These are phyloP conservation scores for Aspergillus brasiliensis DNA, from an alignment of 2,329 filamentous ascomycete species.

Conservation along the genomic window DNA sequence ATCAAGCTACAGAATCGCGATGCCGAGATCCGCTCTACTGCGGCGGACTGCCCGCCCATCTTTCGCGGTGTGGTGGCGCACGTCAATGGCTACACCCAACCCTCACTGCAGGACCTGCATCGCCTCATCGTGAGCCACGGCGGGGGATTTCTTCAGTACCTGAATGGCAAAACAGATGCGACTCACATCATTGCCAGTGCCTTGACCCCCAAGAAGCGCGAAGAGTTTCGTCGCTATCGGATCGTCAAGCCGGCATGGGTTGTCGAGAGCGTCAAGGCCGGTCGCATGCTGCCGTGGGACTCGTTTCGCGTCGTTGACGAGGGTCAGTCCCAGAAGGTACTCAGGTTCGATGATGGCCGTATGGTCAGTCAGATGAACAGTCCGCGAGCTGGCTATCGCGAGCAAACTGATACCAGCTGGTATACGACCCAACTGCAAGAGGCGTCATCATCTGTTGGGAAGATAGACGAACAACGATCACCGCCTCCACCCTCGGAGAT, in stretches of 20 bases:
- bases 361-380: slow-evolving; percentile 68
- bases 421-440: slow-evolving; percentile 71
- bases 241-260: slow-evolving; percentile 96
- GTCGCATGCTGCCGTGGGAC: slow-evolving; percentile 81
- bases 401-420: slow-evolving; percentile 80
- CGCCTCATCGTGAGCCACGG: slow-evolving; percentile 86
- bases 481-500: background rate
- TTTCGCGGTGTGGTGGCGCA: slow-evolving; percentile 91
- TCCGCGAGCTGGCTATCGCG: slow-evolving; percentile 67
- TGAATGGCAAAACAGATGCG: slow-evolving; percentile 90
- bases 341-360: slow-evolving; percentile 65
- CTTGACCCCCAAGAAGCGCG: slow-evolving; percentile 86
- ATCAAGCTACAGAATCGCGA: slow-evolving; percentile 96
- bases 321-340: slow-evolving; percentile 76
- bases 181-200: slow-evolving; percentile 94
- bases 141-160: slow-evolving; percentile 91
- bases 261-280: slow-evolving; percentile 81
- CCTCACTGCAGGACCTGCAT: slow-evolving; percentile 86
- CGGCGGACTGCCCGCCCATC: slow-evolving; percentile 73
- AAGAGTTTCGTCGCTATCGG: slow-evolving; percentile 84
- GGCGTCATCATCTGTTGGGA: slow-evolving; percentile 30
- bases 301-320: slow-evolving; percentile 83
- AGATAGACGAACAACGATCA: slow-evolving; percentile 25
- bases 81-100: slow-evolving; percentile 95
- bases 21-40: slow-evolving; percentile 71